Evolutionary conservation across 2,329 filamentous ascomycete genomes (phyloP).

Genomic region (Aspergillus terreus): DNA sequence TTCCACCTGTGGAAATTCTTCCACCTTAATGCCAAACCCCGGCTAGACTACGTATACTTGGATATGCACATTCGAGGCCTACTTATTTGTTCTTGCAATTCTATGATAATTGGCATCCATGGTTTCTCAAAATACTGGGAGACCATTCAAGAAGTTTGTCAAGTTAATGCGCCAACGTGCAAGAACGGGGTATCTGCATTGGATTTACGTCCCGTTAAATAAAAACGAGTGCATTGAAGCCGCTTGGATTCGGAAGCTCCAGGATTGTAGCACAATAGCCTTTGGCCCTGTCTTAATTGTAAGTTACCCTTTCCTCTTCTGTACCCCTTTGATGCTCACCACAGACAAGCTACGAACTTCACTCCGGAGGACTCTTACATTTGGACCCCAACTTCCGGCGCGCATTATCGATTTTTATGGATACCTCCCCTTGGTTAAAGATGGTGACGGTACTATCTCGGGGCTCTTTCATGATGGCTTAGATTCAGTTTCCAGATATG

Average conservation of each 20-base stretch:
- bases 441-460: conserved; percentile 10
- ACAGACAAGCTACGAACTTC: conserved; percentile 12
- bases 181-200: conserved; percentile 2
- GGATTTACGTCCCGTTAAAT: conserved; percentile 15
- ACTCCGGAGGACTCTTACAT: conserved; percentile 11
- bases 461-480: conserved; percentile 14
- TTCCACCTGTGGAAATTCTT: conserved; percentile 8
- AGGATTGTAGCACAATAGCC: background rate
- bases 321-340: background rate
- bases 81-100: conserved; percentile 10
- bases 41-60: conserved; percentile 11
- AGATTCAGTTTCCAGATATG: background rate
- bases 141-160: conserved; percentile 7
- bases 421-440: conserved; percentile 8
- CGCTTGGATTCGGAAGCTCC: conserved; percentile 9
- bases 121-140: conserved; percentile 5
- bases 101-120: conserved; percentile 7
- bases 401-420: background rate
- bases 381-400: conserved; percentile 7
- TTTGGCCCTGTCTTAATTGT: conserved; percentile 7
- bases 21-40: background rate
- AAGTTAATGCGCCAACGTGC: conserved; percentile 7
- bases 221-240: conserved; percentile 5
- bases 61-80: conserved; percentile 8
- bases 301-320: background rate